Conservation (phyloP, 495 filamentous ascomycete species). For the Cercophora samala region DNA sequence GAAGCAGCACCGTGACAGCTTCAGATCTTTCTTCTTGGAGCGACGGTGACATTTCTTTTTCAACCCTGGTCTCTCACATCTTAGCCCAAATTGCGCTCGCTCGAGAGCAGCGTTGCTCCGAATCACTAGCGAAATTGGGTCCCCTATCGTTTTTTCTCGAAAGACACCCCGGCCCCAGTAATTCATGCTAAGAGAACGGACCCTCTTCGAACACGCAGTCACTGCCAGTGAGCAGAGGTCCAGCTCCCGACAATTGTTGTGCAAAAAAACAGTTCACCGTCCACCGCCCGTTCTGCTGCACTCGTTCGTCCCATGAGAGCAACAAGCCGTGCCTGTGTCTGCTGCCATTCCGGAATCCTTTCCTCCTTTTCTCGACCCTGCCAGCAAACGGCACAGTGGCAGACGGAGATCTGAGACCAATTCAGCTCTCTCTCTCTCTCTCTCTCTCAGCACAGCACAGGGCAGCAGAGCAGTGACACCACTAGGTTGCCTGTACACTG, state of each 20-base stretch:
- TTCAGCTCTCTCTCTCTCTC: not conserved
- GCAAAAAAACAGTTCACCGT: constrained; percentile 14
- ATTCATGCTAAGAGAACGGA: constrained; percentile 35
- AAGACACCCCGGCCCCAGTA: constrained; percentile 33
- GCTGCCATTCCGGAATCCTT: not conserved
- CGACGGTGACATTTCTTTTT: constrained; percentile 16
- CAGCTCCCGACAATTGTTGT: constrained; percentile 16
- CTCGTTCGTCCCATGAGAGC: constrained; percentile 16
- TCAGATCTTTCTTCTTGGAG: not conserved
- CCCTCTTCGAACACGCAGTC: constrained; percentile 21
- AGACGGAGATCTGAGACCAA: not conserved
- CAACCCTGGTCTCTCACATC: constrained; percentile 17
- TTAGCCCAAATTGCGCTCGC: constrained; percentile 32
- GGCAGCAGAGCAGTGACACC: not conserved
- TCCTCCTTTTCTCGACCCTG: not conserved
- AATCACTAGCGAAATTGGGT: constrained; percentile 44
- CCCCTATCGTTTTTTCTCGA: constrained; percentile 35
- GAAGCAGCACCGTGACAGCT: constrained; percentile 21
- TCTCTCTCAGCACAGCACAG: not conserved
- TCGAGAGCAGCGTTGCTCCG: constrained; percentile 28
- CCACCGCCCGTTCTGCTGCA: not conserved
- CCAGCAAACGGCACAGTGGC: not conserved
- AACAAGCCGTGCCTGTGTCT: constrained; percentile 7
- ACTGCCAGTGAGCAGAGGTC: constrained; percentile 14
- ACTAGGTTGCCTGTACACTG: not conserved